Percentiles rank a stretch among this genome's conserved stretches.
These are phyloP conservation scores for Clonostachys chloroleuca DNA, from an alignment of 2,329 filamentous ascomycete species.

Conservation along the genomic window DNA sequence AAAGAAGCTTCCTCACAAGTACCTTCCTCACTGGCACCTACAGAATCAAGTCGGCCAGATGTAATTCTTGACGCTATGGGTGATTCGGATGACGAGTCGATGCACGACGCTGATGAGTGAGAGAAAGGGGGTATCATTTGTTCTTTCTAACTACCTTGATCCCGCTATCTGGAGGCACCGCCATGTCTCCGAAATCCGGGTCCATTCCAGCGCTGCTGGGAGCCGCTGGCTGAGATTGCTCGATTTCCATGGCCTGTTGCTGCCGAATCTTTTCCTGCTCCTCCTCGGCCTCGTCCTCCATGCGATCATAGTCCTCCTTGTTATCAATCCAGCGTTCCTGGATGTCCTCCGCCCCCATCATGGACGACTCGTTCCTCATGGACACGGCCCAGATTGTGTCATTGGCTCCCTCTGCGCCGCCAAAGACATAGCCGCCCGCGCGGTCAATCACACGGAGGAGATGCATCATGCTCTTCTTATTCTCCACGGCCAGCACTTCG, in stretches of 20 bases:
- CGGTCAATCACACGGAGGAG: slow-evolving; percentile 85
- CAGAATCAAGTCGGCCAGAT: neutral
- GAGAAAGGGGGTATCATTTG: slow-evolving; percentile 20
- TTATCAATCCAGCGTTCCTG: slow-evolving; percentile 95
- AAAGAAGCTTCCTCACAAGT: slow-evolving; percentile 28
- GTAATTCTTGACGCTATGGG: slow-evolving; percentile 1
- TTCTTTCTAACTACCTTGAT: slow-evolving; percentile 69
- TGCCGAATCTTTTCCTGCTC: slow-evolving; percentile 57
- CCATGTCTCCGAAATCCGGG: slow-evolving; percentile 46
- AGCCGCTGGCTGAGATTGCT: slow-evolving; percentile 12
- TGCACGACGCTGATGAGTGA: slow-evolving; percentile 34
- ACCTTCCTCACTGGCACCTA: slow-evolving; percentile 3
- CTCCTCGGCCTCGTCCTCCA: slow-evolving; percentile 71
- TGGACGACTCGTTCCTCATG: slow-evolving; percentile 70
- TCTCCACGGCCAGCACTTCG: slow-evolving; percentile 91
- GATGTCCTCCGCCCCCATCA: slow-evolving; percentile 82
- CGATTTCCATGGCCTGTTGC: slow-evolving; percentile 29
- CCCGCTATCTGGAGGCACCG: slow-evolving; percentile 55
- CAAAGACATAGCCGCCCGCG: slow-evolving; percentile 90
- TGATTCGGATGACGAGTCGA: slow-evolving; percentile 29
- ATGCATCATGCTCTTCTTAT: slow-evolving; percentile 95
- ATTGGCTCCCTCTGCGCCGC: slow-evolving; percentile 83
- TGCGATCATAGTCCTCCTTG: slow-evolving; percentile 80
- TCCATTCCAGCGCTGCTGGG: slow-evolving; percentile 21
- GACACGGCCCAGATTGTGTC: slow-evolving; percentile 97